Conservation (phyloP, 148 eudicot genomes). For the Arctostaphylos glauca region DNA sequence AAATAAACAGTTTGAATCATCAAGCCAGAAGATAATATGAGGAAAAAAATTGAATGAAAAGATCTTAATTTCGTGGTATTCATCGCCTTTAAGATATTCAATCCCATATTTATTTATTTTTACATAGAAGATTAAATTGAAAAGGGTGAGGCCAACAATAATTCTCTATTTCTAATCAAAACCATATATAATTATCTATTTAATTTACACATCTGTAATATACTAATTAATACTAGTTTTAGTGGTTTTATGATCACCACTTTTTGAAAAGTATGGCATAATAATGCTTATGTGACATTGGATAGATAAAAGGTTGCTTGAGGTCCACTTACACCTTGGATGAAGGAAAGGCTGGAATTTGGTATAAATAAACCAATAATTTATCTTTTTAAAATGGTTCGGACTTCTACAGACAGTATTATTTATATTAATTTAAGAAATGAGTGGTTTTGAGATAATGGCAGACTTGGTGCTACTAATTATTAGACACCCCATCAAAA, state of each 20-base stretch:
- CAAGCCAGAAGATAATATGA: too few species aligned
- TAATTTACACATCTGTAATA: background rate
- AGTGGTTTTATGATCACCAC: background rate
- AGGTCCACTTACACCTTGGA: background rate
- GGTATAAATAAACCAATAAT: background rate
- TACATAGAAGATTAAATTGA: too few species aligned
- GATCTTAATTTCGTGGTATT: too few species aligned
- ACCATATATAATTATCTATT: too few species aligned
- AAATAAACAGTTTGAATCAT: too few species aligned
- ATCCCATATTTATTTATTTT: too few species aligned
- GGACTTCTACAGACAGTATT: background rate
- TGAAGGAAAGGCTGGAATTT: background rate
- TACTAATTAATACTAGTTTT: background rate
- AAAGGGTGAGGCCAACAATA: too few species aligned
- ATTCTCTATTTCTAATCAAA: too few species aligned
- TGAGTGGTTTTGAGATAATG: background rate
- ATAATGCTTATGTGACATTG: conserved; percentile 1
- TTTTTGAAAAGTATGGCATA: background rate
- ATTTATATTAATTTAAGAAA: background rate
- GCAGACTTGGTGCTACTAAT: background rate
- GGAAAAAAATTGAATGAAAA: too few species aligned
- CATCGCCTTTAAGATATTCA: too few species aligned
- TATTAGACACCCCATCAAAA: background rate
- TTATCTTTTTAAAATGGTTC: background rate
- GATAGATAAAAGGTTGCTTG: background rate